Evolutionary conservation across 768 basidiomycete genomes (phyloP).

Genomic region (Collybiopsis confluens): DNA sequence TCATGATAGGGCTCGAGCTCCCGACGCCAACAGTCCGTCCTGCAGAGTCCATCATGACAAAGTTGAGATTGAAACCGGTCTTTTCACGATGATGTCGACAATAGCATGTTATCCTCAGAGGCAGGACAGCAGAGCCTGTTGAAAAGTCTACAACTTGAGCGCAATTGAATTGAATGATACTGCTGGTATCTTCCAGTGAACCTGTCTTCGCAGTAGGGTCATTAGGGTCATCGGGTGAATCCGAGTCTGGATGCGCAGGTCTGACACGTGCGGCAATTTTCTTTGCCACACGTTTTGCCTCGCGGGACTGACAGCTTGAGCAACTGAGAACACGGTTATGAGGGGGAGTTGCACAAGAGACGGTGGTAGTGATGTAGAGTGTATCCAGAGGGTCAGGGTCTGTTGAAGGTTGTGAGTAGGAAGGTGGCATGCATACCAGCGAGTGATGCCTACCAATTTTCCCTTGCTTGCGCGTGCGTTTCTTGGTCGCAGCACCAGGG

Average conservation of each 20-base stretch:
- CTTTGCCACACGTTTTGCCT: conserved; percentile 87
- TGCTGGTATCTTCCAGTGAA: conserved; percentile 63
- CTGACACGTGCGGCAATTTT: conserved; percentile 83
- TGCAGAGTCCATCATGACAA: conserved; percentile 75
- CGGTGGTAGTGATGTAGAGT: conserved; percentile 65
- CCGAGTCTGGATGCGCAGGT: conserved; percentile 66
- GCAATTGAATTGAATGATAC: conserved; percentile 96
- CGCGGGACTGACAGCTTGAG: conserved; percentile 83
- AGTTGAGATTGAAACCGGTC: conserved; percentile 87
- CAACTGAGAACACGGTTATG: conserved; percentile 76
- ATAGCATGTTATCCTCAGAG: conserved; percentile 95
- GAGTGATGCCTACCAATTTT: conserved; percentile 58
- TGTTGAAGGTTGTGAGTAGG: conserved; percentile 27
- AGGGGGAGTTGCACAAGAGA: conserved; percentile 80
- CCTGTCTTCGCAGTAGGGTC: conserved; percentile 40
- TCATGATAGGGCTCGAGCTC: conserved; percentile 89
- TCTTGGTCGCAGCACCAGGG: conserved; percentile 79
- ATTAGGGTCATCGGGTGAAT: conserved; percentile 51
- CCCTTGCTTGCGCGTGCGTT: conserved; percentile 76
- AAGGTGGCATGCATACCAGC: conserved; percentile 17
- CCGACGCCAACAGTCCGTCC: conserved; percentile 82
- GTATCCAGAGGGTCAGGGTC: conserved; percentile 68
- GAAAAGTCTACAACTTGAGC: conserved; percentile 86
- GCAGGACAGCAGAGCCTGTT: conserved; percentile 82
- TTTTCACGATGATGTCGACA: conserved; percentile 99